Conservation (phyloP, 169 alveolate genomes). For the Plasmodium inui region DNA sequence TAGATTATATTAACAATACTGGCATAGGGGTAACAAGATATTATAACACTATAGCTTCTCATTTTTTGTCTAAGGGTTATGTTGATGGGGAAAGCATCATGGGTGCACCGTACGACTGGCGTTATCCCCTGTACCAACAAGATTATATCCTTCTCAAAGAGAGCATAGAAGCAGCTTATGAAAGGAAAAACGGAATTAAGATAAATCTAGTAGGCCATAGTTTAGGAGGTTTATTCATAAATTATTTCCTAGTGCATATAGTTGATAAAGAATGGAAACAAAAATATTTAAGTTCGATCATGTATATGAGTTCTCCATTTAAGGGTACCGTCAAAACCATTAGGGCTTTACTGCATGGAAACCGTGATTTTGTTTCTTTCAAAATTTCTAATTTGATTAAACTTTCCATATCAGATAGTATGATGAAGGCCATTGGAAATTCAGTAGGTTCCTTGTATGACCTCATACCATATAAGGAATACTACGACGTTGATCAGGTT, state of each 20-base stretch:
- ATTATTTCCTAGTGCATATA: constrained; percentile 31
- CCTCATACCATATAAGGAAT: constrained; percentile 47
- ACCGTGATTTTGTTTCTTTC: constrained; percentile 29
- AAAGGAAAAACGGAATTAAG: constrained; percentile 14
- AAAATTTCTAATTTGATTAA: constrained; percentile 6
- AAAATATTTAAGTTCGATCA: constrained; percentile 12
- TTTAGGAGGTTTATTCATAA: constrained; percentile 58
- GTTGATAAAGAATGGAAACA: constrained; percentile 45
- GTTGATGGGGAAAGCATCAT: constrained; percentile 47
- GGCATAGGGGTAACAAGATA: constrained; percentile 37
- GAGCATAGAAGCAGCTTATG: constrained; percentile 39
- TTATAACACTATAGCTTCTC: neutral
- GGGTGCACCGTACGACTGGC: constrained; percentile 72
- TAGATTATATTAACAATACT: constrained; percentile 44
- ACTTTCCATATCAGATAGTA: constrained; percentile 41
- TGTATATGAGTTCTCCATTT: constrained; percentile 46
- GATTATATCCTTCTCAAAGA: constrained; percentile 17
- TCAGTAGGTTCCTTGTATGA: constrained; percentile 28
- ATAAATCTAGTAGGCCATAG: constrained; percentile 60
- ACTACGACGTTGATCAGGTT: constrained; percentile 41
- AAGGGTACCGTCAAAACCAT: constrained; percentile 40
- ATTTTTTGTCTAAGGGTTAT: constrained; percentile 30
- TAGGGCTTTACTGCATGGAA: constrained; percentile 57
- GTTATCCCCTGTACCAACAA: constrained; percentile 55
- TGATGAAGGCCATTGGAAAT: constrained; percentile 62